Conservation (phyloP, 2,329 filamentous ascomycete species). For the Exophiala bonariae region DNA sequence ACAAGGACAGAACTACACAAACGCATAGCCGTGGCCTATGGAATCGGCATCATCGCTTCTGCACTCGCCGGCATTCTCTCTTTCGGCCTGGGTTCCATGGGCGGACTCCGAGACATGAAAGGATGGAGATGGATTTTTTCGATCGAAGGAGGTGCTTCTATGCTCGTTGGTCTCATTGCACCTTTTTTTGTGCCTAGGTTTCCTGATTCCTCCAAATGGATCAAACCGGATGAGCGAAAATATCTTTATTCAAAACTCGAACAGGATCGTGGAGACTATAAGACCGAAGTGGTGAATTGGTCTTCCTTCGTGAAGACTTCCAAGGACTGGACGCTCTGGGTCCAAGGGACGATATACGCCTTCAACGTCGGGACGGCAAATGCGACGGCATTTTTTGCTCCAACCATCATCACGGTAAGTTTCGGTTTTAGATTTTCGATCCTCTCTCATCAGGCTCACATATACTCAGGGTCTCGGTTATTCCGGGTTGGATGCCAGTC, state of each 20-base stretch:
- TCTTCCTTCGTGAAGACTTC: slow-evolving; percentile 1
- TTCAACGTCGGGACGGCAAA: slow-evolving; percentile 10
- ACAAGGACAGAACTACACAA: slow-evolving; percentile 36
- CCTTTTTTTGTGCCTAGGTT: slow-evolving; percentile 9
- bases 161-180: slow-evolving; percentile 8
- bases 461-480: slow-evolving; percentile 7
- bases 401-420: slow-evolving; percentile 11
- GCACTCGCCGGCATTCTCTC: slow-evolving; percentile 61
- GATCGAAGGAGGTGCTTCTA: slow-evolving; percentile 11
- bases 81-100: slow-evolving; percentile 56
- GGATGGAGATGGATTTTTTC: slow-evolving; percentile 17
- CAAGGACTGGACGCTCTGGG: slow-evolving; percentile 12
- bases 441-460: too few relatives aligned
- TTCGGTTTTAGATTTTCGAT: too few relatives aligned
- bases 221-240: slow-evolving; percentile 9
- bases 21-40: slow-evolving; percentile 32
- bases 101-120: slow-evolving; percentile 5
- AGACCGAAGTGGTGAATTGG: slow-evolving; percentile 7
- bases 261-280: slow-evolving; percentile 10
- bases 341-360: slow-evolving; percentile 8
- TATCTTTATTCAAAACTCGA: slow-evolving; percentile 12
- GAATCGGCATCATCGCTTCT: slow-evolving; percentile 33
- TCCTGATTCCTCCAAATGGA: slow-evolving; percentile 13
- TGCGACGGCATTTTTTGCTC: slow-evolving; percentile 10
- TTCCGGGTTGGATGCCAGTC: slow-evolving; percentile 10